Evolutionary conservation across 768 basidiomycete species (phyloP), one percentile per base, ranked within the genome.

Genomic region (Amanita brunnescens): DNA sequence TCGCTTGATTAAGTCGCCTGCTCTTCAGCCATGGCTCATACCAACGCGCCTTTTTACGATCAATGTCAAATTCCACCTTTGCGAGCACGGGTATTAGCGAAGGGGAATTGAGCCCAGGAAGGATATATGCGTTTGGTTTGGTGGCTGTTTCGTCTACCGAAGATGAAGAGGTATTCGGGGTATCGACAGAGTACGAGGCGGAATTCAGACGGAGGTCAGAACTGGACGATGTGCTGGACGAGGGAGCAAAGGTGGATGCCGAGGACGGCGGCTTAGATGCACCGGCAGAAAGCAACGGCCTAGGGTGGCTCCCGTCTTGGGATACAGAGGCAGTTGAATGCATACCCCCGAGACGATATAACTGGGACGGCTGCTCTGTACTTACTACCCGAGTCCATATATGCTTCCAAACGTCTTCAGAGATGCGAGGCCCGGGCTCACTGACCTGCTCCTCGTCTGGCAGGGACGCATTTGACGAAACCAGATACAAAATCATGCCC

Each of bases 61-160:
- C 94, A 58, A 98, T 85, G 63, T 96, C 91, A 59, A 98, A 96
- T 64, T 97, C 93, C 10, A 98, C 81, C 65, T 94, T 94, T 44
- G 92, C 94, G 24, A 98, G 76, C 51, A 96, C 83, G 4, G 87
- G 88, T 48, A 91, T 81, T 20, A 89, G 67, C 21, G 83, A 78
- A 42, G 78, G 65, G 5, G 82, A 80, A 51, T 66, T 64, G 35
- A 88, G 72, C 6, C 86, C 87, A 4, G 86, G 83, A 8, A 89
- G 74, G 48, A 82, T 75, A 51, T 87, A 68, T 20, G 76, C 75
- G 43, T 74, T 70, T 13, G 72, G 72, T 42, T 69, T 69, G 24
- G 63, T 54, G 3, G 66, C 74, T 18, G 65, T 58, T 53, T 65
- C 63, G 49, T 63, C 58, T 50, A 57, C 53, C 49, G 61, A 57